A percentile compares a stretch with the other conserved stretches of the same genome.
phyloP scores from a whole-genome alignment of 371 early-diverging fungal genomes.

The Mortierella sp. region DNA sequence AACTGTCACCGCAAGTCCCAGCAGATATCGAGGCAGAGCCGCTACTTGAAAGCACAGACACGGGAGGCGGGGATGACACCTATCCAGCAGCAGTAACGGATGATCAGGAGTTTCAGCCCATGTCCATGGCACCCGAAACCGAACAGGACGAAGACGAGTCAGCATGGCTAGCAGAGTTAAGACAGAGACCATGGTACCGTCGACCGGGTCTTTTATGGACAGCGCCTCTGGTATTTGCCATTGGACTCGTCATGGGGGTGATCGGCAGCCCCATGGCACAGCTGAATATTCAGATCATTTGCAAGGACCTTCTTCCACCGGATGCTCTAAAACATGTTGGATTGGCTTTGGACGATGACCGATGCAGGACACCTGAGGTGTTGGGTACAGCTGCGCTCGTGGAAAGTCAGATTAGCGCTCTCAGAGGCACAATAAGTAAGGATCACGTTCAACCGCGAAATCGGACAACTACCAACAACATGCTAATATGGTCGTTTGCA shows the following conservation, averaged over 20 bases:
- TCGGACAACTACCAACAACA: not conserved
- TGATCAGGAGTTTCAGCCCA: too few species aligned
- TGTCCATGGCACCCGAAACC: too few species aligned
- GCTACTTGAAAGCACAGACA: too few species aligned
- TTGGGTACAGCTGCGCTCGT: conserved; percentile 6
- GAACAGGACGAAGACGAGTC: conserved; percentile 9
- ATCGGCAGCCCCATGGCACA: conserved; percentile 8
- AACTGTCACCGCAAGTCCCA: too few species aligned
- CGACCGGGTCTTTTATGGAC: conserved; percentile 20
- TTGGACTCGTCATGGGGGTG: conserved; percentile 1
- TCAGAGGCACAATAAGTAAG: conserved; percentile 12
- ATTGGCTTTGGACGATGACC: not conserved
- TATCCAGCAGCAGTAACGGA: too few species aligned
- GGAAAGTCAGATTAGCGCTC: conserved; percentile 4
- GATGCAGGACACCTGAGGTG: conserved; percentile 14
- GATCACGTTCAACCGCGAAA: not conserved
- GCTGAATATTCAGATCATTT: conserved; percentile 20
- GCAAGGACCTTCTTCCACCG: conserved; percentile 10
- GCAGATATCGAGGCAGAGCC: too few species aligned
- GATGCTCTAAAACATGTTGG: not conserved
- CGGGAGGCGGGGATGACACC: too few species aligned
- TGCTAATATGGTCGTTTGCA: not conserved
- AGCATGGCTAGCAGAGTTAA: conserved; percentile 15
- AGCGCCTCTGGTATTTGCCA: conserved; percentile 2
- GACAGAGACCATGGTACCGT: conserved; percentile 11